Evolutionary conservation across 2,329 filamentous ascomycete species (phyloP).

Genomic region (Aspergillus chevalieri): DNA sequence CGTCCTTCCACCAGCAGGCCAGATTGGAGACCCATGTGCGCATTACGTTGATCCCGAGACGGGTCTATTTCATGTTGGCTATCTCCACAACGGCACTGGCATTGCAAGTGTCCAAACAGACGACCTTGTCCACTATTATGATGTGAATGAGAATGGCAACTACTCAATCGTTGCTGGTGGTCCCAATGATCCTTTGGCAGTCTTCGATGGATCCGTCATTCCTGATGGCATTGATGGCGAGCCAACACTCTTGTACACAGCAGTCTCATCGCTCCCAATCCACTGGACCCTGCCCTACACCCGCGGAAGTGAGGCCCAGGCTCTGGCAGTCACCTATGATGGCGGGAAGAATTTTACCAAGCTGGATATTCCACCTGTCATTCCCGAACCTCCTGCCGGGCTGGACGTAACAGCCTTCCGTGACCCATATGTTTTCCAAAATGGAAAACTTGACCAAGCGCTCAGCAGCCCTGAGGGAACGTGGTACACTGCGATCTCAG

Average conservation of each 20-base stretch:
- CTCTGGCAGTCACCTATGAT: constrained; percentile 40
- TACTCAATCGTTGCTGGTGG: constrained; percentile 10
- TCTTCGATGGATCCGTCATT: constrained; percentile 15
- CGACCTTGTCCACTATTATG: constrained; percentile 11
- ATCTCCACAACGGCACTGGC: constrained; percentile 8
- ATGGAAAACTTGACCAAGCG: constrained; percentile 6
- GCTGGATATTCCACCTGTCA: constrained; percentile 42
- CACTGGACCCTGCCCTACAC: constrained; percentile 41
- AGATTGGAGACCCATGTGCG: constrained; percentile 13
- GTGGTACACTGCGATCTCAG: constrained; percentile 16
- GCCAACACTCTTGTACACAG: constrained; percentile 44
- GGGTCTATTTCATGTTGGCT: constrained; percentile 15
- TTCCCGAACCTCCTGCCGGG: constrained; percentile 21
- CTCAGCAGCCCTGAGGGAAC: constrained; percentile 5
- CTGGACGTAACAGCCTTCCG: constrained; percentile 15
- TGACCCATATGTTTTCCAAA: constrained; percentile 15
- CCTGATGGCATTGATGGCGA: constrained; percentile 33
- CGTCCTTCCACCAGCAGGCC: constrained; percentile 11
- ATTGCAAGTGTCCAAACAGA: constrained; percentile 12
- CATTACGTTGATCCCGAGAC: constrained; percentile 15
- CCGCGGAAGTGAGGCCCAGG: constrained; percentile 42
- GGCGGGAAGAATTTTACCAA: constrained; percentile 45
- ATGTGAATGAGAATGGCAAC: constrained; percentile 9
- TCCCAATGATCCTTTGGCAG: constrained; percentile 12
- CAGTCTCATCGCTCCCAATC: constrained; percentile 41